Base-by-base conservation (phyloP, 495 filamentous ascomycete species). In the Ascodesmis nigricans region DNA sequence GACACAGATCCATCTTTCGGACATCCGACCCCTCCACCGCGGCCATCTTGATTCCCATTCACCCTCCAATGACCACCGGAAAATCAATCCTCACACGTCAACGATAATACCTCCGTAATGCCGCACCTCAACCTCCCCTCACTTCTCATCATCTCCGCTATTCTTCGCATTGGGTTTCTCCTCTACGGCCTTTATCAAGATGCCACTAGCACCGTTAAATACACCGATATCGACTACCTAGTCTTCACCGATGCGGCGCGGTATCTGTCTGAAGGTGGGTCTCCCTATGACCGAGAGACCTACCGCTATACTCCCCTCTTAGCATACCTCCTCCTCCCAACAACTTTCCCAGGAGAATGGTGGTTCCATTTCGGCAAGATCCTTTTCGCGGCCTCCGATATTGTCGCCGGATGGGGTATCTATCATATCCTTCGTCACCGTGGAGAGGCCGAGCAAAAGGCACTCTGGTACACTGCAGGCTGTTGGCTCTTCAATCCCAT, bases 181-280 rank as follows among this genome's bases (percentile, higher is more conserved):
- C 42, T 84, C 40, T 93, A 92, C 54, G 87, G 90, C 23, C 65
- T 78, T 36, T 75, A 73, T 59, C 87, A 97, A 63, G 87, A 97
- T 53, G 71, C 78, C 39, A 63, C 78, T 57, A 87, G 81, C 6
- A 65, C 81, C 2, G 56, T 97, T 45, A 91, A 92, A 56, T 97
- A 93, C 63, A 97, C 90, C 34, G 87, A 97, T 56, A 91, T 97
- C 50, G 87, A 97, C 65, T 97, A 97, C 61, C 71, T 77, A 45
- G 87, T 97, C 40, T 97, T 97, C 63, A 95, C 90, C n/a, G 82
- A 92, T 53, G 87, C 87, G 6, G 67, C 90, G 5, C 78, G 76
- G 40, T 83, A 74, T 52, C 59, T 54, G 17, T 61, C 75, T 1
- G 52, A 46, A 2, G 52, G 56, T 3, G 40, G 50, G 22, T 77